Percentiles rank a stretch among this genome's conserved stretches.
These are phyloP conservation scores for Glonium stellatum DNA, from an alignment of 495 filamentous ascomycete species.

Conservation along the genomic window DNA sequence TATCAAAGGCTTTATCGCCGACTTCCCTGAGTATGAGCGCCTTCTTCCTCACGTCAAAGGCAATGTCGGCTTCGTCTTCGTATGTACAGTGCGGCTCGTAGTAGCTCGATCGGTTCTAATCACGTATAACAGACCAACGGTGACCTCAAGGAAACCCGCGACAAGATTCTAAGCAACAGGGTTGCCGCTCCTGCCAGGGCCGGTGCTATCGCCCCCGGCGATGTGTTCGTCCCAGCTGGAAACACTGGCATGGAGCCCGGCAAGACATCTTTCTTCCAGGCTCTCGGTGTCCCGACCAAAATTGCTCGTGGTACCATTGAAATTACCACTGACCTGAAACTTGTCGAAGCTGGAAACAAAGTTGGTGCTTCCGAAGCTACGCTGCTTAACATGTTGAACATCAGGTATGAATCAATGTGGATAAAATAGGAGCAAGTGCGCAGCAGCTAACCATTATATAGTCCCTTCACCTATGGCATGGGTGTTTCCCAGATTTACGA, in stretches of 20 bases:
- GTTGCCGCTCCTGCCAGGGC: conserved; percentile 95
- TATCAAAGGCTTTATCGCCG: conserved; percentile 85
- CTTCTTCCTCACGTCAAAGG: conserved; percentile 91
- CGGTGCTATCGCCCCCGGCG: conserved; percentile 84
- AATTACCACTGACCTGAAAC: conserved; percentile 97
- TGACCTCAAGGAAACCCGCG: conserved; percentile 84
- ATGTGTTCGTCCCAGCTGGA: conserved; percentile 86
- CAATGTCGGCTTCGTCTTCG: conserved; percentile 27
- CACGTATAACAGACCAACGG: conserved; percentile 56
- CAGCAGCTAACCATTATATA: not conserved
- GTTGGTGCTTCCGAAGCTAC: conserved; percentile 98
- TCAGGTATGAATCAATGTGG: conserved; percentile 48
- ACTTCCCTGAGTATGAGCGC: conserved; percentile 94
- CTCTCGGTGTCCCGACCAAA: conserved; percentile 99
- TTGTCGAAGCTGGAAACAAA: conserved; percentile 85
- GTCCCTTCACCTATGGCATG: conserved; percentile 99
- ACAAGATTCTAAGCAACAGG: conserved; percentile 93
- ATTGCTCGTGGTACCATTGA: conserved; percentile 99
- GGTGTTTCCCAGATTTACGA: conserved; percentile 93
- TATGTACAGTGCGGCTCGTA: no score
- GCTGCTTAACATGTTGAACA: conserved; percentile 99
- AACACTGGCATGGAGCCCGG: conserved; percentile 99
- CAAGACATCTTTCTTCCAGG: conserved; percentile 99
- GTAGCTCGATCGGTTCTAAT: no score
- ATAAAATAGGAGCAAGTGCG: not conserved